A percentile compares a stretch with the other conserved stretches of the same genome.
Evolutionary conservation across 805 yeast genomes (phyloP).

Genomic region (Zygoascus biomembranicola): DNA sequence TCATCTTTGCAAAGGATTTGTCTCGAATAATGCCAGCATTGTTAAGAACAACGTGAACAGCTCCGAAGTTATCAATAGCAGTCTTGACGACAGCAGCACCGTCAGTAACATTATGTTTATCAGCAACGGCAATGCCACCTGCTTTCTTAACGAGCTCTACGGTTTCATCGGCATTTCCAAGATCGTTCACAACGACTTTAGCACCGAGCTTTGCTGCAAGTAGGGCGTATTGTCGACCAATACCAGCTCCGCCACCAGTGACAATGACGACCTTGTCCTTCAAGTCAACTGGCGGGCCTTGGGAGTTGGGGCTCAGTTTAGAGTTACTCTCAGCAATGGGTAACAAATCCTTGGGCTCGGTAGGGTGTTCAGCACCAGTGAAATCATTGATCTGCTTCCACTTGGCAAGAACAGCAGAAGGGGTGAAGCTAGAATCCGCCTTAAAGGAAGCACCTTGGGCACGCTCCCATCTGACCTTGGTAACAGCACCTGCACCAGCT

Average conservation of each 20-base stretch:
- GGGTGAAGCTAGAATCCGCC: slow-evolving; percentile 69
- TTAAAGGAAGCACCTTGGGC: slow-evolving; percentile 78
- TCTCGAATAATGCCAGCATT: slow-evolving; percentile 95
- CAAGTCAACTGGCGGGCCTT: slow-evolving; percentile 53
- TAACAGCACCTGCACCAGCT: slow-evolving; percentile 89
- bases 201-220: slow-evolving; percentile 88
- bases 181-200: slow-evolving; percentile 88
- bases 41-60: slow-evolving; percentile 77
- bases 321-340: slow-evolving; percentile 47
- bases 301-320: slow-evolving; percentile 48
- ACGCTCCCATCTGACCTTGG: slow-evolving; percentile 93
- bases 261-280: slow-evolving; percentile 80
- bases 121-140: slow-evolving; percentile 79
- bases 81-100: slow-evolving; percentile 69
- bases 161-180: slow-evolving; percentile 60
- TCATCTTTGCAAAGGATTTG: slow-evolving; percentile 76
- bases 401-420: slow-evolving; percentile 69
- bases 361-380: slow-evolving; percentile 55
- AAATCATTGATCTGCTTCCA: slow-evolving; percentile 59
- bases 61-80: slow-evolving; percentile 69
- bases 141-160: slow-evolving; percentile 64
- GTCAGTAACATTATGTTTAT: slow-evolving; percentile 75
- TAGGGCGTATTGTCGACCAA: slow-evolving; percentile 85
- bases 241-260: slow-evolving; percentile 93
- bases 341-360: slow-evolving; percentile 61